These are phyloP conservation scores for Sicyos baderoa DNA, from an alignment of 306 rosid genomes.

Conservation along the genomic window DNA sequence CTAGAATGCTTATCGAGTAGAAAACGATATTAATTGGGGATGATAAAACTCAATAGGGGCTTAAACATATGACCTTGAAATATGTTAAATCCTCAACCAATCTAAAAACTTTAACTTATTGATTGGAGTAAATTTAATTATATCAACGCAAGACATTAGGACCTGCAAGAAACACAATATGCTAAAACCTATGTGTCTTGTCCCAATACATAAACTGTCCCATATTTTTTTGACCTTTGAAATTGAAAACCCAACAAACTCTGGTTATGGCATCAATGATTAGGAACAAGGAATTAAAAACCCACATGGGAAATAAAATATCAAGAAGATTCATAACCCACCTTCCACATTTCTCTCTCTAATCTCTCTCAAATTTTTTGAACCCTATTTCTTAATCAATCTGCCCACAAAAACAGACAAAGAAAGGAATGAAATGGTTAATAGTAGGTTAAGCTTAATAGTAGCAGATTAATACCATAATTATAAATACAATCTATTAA, in stretches of 20 bases:
- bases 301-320: slow-evolving; percentile 40
- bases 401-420: slow-evolving; percentile 37
- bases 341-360: not conserved
- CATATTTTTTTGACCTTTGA: not conserved
- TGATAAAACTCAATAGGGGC: too few species aligned
- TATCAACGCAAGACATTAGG: not conserved
- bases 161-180: not conserved
- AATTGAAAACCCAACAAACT: slow-evolving; percentile 24
- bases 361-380: not conserved
- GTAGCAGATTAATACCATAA: too few species aligned
- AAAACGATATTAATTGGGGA: too few species aligned
- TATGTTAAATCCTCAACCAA: too few species aligned
- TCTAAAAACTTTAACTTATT: too few species aligned
- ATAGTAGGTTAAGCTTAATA: too few species aligned
- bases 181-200: slow-evolving; percentile 9
- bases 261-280: slow-evolving; percentile 33
- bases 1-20: too few species aligned
- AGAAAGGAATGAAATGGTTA: too few species aligned
- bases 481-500: too few species aligned
- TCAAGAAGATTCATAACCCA: slow-evolving; percentile 36
- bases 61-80: too few species aligned
- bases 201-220: slow-evolving; percentile 7
- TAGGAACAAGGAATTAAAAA: slow-evolving; percentile 27
- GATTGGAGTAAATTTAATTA: too few species aligned
- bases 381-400: not conserved